Base-by-base conservation (phyloP, 2,329 filamentous ascomycete species). In the Penicillium capsulatum region DNA sequence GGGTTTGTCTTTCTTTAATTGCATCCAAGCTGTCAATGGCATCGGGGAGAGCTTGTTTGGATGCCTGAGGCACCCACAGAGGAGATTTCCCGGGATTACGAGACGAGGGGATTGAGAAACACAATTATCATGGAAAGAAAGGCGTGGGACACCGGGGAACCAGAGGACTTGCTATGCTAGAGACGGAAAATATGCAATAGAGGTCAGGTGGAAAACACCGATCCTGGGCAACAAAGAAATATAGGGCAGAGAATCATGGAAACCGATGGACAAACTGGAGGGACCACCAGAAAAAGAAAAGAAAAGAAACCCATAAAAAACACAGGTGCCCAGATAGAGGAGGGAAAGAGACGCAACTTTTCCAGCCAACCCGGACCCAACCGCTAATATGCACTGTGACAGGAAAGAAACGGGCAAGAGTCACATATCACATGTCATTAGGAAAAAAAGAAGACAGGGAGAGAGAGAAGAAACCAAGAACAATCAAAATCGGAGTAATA, bases 341-440 rank as follows among this genome's bases (percentile, higher is more conserved):
- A 55, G 47, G 47, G 55, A 50, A 55, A 58, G 44, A 56, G 38
- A 51, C 43, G 44, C 47, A 56, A 64, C 59, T 67, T 66, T 66
- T 65, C 61, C 51, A 50, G 45, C 50, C 51, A 48, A 45, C 48
- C 52, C 47, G 45, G 51, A 53, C 47, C 48, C 58, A 65, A 66
- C 61, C 61, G 62, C 63, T 65, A 63, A 62, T 57, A 67, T 65
- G 62, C 61, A 61, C 48, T 57, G 59, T 62, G 58, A 59, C 58
- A 51, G 46, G 47, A 51, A 52, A 47, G 48, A 54, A 55, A 46
- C 37, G 33, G 38, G 40, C 36, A 35, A 33, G 40, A 55, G 53
- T 57, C 61, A 63, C 60, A 53, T 65, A 63, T 63, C 63, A 63
- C 59, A 62, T 64, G 60, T 64, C 60, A 64, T 63, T 55, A 65